Evolutionary conservation across 2,329 filamentous ascomycete species (phyloP), one percentile per base, ranked within the genome.

Genomic region (Colletotrichum endophyticum): DNA sequence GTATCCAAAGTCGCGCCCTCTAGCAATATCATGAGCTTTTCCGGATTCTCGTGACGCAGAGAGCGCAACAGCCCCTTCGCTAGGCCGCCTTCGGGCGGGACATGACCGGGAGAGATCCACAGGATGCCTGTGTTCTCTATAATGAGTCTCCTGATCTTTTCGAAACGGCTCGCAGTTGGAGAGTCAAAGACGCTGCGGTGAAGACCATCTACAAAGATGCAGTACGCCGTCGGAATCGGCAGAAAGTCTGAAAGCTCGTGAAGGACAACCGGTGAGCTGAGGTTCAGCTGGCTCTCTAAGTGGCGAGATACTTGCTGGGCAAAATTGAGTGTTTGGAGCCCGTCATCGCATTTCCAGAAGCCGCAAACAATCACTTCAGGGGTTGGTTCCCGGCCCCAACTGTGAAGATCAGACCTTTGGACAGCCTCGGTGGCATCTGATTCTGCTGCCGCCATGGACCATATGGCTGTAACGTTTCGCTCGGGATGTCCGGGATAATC

Each of bases 181-280:
- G 82, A 79, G 4, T 81, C 82, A 56, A 80, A 82, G 6, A 74
- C 78, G 68, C 80, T 81, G n/a, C 59, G 72, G 7, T 36, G 66
- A 27, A 22, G 39, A 19, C 39, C 25, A 19, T 68, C 66, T 71
- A 61, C 53, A 69, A 80, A 36, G 62, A 59, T 27, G 44, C 53
- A 15, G 44, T 63, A 22, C 61, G 19, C n/a, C 12, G 30, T 32
- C 22, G 62, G 30, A 36, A 19, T 22, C 8, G 32, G 28, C 19
- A n/a, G 19, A 16, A n/a, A 64, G 4, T 25, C 62, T 1, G 62
- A 39, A 34, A 64, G 15, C 15, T 25, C 30, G 9, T 39, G 28
- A 25, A 64, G 32, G 11, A 22, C n/a, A 5, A 22, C 28, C 32
- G 32, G 15, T 16, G 62, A 44, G 2, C 16, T 5, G 53, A 25